Evolutionary conservation across 2,329 filamentous ascomycete genomes (phyloP).

Genomic region (Cladobotryum protrusum): DNA sequence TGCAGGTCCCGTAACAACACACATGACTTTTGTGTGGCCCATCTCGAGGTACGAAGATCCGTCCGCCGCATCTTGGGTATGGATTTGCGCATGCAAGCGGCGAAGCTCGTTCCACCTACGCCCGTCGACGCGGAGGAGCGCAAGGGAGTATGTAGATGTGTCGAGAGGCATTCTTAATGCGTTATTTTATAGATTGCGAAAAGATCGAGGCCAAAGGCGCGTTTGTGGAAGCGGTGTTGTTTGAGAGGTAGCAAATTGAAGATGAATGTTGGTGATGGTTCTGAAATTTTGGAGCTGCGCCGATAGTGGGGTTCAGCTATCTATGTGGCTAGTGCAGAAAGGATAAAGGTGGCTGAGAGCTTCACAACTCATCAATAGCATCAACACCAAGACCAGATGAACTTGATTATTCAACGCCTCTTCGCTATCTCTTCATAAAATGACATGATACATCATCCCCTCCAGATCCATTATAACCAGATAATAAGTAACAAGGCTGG

Average conservation of each 20-base stretch:
- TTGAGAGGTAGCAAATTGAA: not conserved
- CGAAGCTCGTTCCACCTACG: constrained; percentile 97
- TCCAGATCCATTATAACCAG: too few species aligned
- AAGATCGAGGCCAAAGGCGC: not conserved
- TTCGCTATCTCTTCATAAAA: not conserved
- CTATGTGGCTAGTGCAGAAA: constrained; percentile 6
- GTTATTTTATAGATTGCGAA: not conserved
- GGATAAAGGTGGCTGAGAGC: not conserved
- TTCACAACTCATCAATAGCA: not conserved
- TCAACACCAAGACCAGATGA: too few species aligned
- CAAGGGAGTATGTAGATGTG: constrained; percentile 84
- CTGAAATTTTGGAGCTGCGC: constrained; percentile 10
- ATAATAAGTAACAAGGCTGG: not conserved
- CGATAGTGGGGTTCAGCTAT: constrained; percentile 7
- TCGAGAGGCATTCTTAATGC: constrained; percentile 72
- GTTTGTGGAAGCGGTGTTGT: not conserved
- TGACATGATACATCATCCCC: too few species aligned
- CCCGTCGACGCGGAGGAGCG: constrained; percentile 74
- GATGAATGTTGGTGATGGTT: not conserved
- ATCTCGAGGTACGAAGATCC: constrained; percentile 92
- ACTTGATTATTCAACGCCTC: not conserved
- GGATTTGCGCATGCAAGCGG: constrained; percentile 79
- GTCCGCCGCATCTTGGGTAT: constrained; percentile 86
- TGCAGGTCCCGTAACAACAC: constrained; percentile 78
- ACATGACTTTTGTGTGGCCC: constrained; percentile 96